Percentiles rank a stretch among this genome's conserved stretches.
phyloP scores from a whole-genome alignment of 1,284 basidiomycete species.

The Ceratobasidium sp. region DNA sequence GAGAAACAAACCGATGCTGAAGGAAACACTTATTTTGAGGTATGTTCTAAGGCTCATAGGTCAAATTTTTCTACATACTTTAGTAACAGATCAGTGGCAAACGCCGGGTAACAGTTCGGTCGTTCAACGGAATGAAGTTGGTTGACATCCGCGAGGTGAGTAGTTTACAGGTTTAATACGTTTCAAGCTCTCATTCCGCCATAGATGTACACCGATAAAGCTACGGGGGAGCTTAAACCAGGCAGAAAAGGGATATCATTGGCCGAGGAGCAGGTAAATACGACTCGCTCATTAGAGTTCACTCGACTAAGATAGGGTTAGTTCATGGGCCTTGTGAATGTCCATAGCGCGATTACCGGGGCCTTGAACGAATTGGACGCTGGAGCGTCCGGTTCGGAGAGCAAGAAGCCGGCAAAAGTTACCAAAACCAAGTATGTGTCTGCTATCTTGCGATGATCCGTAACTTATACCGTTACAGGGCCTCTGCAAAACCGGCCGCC shows the following conservation, averaged over 20 bases:
- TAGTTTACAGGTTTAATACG: background rate
- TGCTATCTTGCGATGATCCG: background rate
- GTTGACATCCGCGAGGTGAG: slow-evolving; percentile 42
- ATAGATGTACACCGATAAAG: slow-evolving; percentile 39
- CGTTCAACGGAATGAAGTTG: slow-evolving; percentile 29
- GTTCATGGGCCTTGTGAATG: slow-evolving; percentile 32
- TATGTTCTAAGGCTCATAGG: background rate
- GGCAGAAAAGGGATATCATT: slow-evolving; percentile 41
- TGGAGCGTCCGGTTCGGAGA: slow-evolving; percentile 1
- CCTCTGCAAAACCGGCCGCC: slow-evolving; percentile 7
- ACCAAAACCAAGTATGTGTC: slow-evolving; percentile 29
- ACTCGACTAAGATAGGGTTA: background rate
- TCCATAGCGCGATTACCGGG: slow-evolving; percentile 22
- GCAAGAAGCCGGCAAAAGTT: slow-evolving; percentile 9
- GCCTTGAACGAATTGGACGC: slow-evolving; percentile 29
- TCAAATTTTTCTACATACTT: background rate
- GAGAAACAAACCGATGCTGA: slow-evolving; percentile 40
- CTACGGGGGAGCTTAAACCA: slow-evolving; percentile 32
- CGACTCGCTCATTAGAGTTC: background rate
- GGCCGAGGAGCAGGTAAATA: slow-evolving; percentile 28
- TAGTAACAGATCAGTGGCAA: slow-evolving; percentile 25
- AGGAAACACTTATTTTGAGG: slow-evolving; percentile 42
- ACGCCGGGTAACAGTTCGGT: slow-evolving; percentile 31
- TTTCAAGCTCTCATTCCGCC: background rate
- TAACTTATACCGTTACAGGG: background rate